These are phyloP conservation scores for Schizosaccharomyces lindneri DNA, from an alignment of 805 yeast genomes.

Conservation along the genomic window DNA sequence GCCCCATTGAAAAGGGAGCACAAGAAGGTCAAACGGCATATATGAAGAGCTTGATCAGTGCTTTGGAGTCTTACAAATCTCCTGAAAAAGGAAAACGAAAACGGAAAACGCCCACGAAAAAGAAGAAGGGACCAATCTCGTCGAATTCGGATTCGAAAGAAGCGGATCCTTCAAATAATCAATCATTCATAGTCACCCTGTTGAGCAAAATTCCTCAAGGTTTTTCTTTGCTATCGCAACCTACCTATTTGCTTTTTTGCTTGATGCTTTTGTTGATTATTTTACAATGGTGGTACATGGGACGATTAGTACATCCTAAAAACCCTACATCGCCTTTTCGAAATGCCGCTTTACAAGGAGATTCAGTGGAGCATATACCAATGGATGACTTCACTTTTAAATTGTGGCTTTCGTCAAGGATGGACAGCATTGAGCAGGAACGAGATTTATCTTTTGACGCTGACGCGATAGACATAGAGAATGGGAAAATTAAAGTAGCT, in stretches of 20 bases:
- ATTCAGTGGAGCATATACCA: neutral
- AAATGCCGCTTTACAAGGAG: neutral
- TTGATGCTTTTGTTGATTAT: neutral
- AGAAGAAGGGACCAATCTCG: neutral
- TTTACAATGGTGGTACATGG: neutral
- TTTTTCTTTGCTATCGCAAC: neutral
- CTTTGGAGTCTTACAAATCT: conserved; percentile 12
- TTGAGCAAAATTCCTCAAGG: too few species aligned
- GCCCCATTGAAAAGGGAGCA: conserved; percentile 69
- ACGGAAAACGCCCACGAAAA: conserved; percentile 1
- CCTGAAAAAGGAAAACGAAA: conserved; percentile 1
- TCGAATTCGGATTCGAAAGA: neutral
- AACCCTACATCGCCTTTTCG: neutral
- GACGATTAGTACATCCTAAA: neutral
- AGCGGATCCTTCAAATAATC: neutral
- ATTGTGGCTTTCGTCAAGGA: neutral
- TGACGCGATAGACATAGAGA: neutral
- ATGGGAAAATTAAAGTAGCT: neutral
- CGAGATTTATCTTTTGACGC: neutral
- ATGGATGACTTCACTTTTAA: neutral
- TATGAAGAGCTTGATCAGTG: conserved; percentile 24
- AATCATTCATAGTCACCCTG: neutral
- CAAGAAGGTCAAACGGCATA: conserved; percentile 51
- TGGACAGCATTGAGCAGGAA: neutral
- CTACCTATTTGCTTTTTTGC: neutral